These are phyloP conservation scores for Polyporus tsugae DNA, from an alignment of 1,284 basidiomycete genomes.

Conservation along the genomic window DNA sequence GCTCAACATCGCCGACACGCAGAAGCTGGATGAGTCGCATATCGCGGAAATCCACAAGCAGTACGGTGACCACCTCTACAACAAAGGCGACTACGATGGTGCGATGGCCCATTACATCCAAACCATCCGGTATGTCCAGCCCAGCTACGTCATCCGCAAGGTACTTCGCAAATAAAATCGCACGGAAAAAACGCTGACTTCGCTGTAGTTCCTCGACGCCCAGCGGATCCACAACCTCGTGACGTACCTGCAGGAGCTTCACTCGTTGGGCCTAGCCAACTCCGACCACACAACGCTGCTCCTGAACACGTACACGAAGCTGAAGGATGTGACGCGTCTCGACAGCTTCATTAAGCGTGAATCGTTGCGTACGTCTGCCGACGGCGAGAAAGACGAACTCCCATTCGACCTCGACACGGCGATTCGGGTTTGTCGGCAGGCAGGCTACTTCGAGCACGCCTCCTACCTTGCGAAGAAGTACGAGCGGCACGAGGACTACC, in stretches of 20 bases:
- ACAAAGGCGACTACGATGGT: conserved; percentile 91
- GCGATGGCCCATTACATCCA: conserved; percentile 93
- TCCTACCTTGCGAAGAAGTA: conserved; percentile 94
- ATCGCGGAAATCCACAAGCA: conserved; percentile 88
- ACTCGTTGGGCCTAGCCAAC: conserved; percentile 89
- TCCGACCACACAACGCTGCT: conserved; percentile 97
- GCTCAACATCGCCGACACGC: conserved; percentile 79
- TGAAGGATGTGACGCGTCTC: conserved; percentile 89
- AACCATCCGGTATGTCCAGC: conserved; percentile 90
- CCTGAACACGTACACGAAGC: conserved; percentile 96
- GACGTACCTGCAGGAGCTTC: conserved; percentile 95
- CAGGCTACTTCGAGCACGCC: conserved; percentile 95
- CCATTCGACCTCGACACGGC: conserved; percentile 98
- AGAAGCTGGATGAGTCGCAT: conserved; percentile 73
- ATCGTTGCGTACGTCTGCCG: conserved; percentile 50
- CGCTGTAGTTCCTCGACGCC: conserved; percentile 90
- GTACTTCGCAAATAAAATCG: conserved; percentile 47
- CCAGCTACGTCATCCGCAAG: conserved; percentile 97
- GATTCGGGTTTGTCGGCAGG: conserved; percentile 95
- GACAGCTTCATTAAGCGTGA: conserved; percentile 94
- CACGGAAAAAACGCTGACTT: conserved; percentile 36
- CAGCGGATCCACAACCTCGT: conserved; percentile 96
- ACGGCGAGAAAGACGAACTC: conserved; percentile 63
- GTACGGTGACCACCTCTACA: conserved; percentile 93
- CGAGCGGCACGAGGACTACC: conserved; percentile 90